Evolutionary conservation across 2,329 filamentous ascomycete genomes (phyloP).

Genomic region (Chrysosporium queenslandicum): DNA sequence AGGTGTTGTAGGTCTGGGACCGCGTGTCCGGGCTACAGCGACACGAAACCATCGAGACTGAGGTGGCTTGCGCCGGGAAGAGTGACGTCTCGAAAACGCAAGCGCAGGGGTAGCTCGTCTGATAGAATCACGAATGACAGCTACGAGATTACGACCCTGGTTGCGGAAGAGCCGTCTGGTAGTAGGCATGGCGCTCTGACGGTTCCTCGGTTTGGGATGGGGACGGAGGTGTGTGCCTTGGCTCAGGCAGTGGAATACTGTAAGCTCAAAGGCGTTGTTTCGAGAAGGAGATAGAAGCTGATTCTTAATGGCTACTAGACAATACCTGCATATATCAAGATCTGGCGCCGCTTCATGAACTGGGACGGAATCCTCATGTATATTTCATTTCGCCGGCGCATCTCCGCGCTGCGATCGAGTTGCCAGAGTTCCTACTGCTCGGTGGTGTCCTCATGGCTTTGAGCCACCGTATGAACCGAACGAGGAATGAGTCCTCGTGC

Average conservation of each 20-base stretch:
- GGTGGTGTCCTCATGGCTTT: slow-evolving; percentile 28
- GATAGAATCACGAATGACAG: neutral
- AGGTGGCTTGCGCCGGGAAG: slow-evolving; percentile 35
- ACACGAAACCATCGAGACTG: slow-evolving; percentile 27
- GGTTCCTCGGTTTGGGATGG: slow-evolving; percentile 13
- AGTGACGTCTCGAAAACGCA: slow-evolving; percentile 26
- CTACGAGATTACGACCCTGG: neutral
- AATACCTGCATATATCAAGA: slow-evolving; percentile 28
- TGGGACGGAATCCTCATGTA: slow-evolving; percentile 23
- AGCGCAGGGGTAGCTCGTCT: neutral
- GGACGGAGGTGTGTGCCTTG: slow-evolving; percentile 18
- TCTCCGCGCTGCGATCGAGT: slow-evolving; percentile 15
- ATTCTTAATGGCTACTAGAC: slow-evolving; percentile 19
- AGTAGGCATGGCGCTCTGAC: neutral
- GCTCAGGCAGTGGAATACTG: slow-evolving; percentile 26
- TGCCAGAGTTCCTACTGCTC: slow-evolving; percentile 25
- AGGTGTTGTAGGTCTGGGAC: slow-evolving; percentile 29
- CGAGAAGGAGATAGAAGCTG: neutral
- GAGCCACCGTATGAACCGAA: slow-evolving; percentile 28
- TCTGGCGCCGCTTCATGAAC: slow-evolving; percentile 18
- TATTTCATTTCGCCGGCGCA: slow-evolving; percentile 21
- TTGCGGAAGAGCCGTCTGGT: neutral
- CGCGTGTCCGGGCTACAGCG: slow-evolving; percentile 34
- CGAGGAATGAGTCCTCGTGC: slow-evolving; percentile 10
- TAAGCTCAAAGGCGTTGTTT: slow-evolving; percentile 13